These are phyloP conservation scores for Exophiala phaeomuriformis DNA, from an alignment of 2,329 filamentous ascomycete species.

Conservation along the genomic window DNA sequence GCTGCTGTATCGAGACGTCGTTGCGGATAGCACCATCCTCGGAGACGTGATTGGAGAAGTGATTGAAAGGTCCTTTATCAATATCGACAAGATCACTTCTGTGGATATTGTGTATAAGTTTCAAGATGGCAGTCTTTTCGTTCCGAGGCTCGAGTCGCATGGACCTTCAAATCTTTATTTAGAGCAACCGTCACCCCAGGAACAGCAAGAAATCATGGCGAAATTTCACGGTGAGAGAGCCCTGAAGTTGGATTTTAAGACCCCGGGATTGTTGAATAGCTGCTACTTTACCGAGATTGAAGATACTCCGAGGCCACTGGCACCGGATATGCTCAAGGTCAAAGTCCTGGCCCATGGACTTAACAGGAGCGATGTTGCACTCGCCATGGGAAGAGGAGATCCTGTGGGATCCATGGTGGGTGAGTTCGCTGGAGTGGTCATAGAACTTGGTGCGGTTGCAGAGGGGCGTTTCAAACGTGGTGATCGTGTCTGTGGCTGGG, in stretches of 20 bases:
- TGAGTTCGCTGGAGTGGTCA: slow-evolving; percentile 33
- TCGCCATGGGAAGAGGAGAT: slow-evolving; percentile 30
- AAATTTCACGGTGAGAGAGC: neutral
- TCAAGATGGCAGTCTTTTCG: neutral
- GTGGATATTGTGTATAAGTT: neutral
- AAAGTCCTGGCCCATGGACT: slow-evolving; percentile 30
- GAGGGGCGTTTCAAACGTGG: slow-evolving; percentile 29
- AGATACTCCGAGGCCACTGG: slow-evolving; percentile 23
- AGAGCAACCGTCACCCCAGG: neutral
- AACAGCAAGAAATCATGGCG: neutral
- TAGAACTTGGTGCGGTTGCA: slow-evolving; percentile 29
- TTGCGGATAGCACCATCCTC: neutral
- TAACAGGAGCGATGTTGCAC: slow-evolving; percentile 35
- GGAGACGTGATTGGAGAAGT: neutral
- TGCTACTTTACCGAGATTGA: slow-evolving; percentile 26
- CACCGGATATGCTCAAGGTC: slow-evolving; percentile 30
- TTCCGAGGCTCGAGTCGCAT: neutral
- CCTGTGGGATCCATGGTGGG: slow-evolving; percentile 30
- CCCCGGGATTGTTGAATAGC: slow-evolving; percentile 27
- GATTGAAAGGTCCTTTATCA: neutral
- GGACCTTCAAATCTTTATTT: neutral
- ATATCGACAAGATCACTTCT: neutral
- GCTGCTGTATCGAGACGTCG: neutral
- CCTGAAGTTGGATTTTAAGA: slow-evolving; percentile 18
- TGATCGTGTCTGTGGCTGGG: slow-evolving; percentile 28